Evolutionary conservation across 148 eudicot species (phyloP).

Genomic region (Camellia sinensis): DNA sequence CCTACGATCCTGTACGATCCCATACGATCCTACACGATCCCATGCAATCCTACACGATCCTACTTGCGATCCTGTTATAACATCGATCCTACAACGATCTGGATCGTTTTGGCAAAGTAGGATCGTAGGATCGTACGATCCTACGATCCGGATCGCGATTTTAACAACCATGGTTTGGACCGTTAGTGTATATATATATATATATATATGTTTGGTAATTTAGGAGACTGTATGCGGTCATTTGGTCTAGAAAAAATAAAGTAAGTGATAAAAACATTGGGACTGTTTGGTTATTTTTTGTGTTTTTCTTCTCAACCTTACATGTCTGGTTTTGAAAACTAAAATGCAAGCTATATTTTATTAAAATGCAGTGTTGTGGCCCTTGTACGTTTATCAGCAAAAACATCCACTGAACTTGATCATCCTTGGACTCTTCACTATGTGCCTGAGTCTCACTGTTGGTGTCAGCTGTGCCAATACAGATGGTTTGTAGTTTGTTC

Average conservation of each 20-base stretch:
- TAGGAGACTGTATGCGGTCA: neutral
- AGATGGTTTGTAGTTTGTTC: constrained; percentile 53
- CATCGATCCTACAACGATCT: too few species aligned
- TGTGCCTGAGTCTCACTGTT: constrained; percentile 78
- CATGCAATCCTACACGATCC: too few species aligned
- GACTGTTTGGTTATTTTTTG: neutral
- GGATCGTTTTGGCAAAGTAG: too few species aligned
- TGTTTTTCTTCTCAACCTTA: neutral
- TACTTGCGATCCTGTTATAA: too few species aligned
- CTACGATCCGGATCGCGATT: too few species aligned
- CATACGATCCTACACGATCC: too few species aligned
- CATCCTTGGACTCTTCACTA: constrained; percentile 81
- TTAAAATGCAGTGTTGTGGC: constrained; percentile 79
- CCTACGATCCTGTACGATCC: too few species aligned
- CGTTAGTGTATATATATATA: too few species aligned
- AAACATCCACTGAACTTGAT: constrained; percentile 88
- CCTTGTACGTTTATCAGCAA: constrained; percentile 81
- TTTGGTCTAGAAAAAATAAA: neutral
- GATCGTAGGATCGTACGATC: too few species aligned
- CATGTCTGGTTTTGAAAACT: neutral
- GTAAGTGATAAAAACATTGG: neutral
- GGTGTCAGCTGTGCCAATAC: constrained; percentile 95
- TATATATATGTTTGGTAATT: neutral
- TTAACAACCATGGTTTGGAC: too few species aligned
- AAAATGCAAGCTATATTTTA: neutral